These are phyloP conservation scores for Dictyostelium capitatum DNA, from an alignment of 78 protist genomes.

Conservation along the genomic window DNA sequence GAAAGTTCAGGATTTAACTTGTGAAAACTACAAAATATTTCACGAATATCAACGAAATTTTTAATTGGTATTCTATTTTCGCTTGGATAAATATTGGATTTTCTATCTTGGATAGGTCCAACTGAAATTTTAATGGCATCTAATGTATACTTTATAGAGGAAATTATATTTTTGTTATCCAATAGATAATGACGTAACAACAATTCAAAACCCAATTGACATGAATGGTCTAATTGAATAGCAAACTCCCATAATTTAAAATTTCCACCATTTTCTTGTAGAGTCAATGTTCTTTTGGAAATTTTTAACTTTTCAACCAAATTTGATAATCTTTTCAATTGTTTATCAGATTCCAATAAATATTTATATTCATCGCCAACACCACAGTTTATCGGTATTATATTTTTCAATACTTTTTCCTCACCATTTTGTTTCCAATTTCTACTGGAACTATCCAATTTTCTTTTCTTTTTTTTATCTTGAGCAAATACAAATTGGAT, in stretches of 20 bases:
- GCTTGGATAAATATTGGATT: too few relatives aligned
- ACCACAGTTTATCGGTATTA: not conserved
- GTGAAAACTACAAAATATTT: too few relatives aligned
- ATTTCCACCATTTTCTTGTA: not conserved
- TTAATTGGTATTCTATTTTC: too few relatives aligned
- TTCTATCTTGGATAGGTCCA: too few relatives aligned
- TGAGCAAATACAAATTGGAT: not conserved
- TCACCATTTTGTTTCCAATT: conserved; percentile 4
- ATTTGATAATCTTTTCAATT: not conserved
- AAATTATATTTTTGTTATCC: not conserved
- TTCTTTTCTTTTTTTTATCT: not conserved
- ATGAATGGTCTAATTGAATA: not conserved
- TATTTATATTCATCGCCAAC: not conserved
- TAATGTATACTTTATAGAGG: not conserved
- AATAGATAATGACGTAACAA: not conserved
- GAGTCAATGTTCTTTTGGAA: not conserved
- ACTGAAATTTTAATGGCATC: not conserved
- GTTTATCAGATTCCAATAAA: not conserved
- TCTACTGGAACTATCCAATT: not conserved
- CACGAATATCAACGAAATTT: too few relatives aligned
- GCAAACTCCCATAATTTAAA: not conserved
- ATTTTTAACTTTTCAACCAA: not conserved
- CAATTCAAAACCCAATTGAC: not conserved
- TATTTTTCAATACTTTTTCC: not conserved
- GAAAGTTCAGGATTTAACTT: too few relatives aligned